Conservation (phyloP, 2,329 filamentous ascomycete genomes). For the Tolypocladium album region DNA sequence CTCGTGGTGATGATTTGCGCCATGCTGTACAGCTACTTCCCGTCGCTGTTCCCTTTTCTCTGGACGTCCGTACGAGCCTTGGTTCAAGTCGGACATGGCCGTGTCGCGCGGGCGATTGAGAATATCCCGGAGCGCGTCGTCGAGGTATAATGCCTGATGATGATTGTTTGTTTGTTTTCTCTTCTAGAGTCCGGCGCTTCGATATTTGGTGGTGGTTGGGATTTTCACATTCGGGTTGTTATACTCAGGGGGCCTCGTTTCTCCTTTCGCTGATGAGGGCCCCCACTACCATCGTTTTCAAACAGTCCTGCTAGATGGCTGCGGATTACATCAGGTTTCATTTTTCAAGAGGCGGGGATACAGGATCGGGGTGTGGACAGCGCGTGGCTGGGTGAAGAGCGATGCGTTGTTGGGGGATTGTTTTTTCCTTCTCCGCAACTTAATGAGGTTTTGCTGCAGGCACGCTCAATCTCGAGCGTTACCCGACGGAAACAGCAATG, state of each 20-base stretch:
- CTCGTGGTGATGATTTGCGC: slow-evolving; percentile 36
- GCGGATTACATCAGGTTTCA: neutral
- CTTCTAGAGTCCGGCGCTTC: slow-evolving; percentile 8
- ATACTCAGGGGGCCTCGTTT: neutral
- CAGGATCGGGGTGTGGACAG: neutral
- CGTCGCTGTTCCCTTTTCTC: slow-evolving; percentile 30
- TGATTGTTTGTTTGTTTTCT: slow-evolving; percentile 7
- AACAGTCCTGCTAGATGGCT: neutral
- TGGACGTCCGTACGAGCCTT: slow-evolving; percentile 22
- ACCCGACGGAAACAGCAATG: neutral
- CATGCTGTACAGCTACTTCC: slow-evolving; percentile 40
- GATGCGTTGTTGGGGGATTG: neutral
- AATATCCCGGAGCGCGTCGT: slow-evolving; percentile 13
- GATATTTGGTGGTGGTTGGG: neutral
- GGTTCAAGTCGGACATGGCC: slow-evolving; percentile 14
- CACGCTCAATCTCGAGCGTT: neutral
- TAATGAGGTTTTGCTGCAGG: neutral
- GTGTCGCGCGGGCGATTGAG: slow-evolving; percentile 13
- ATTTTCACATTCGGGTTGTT: neutral
- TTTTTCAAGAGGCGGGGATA: neutral
- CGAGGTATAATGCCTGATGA: slow-evolving; percentile 13
- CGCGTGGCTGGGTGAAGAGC: neutral
- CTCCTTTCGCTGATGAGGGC: neutral
- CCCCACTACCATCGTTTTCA: neutral
- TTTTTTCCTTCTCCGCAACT: neutral